Evolutionary conservation across 805 yeast genomes (phyloP).

Genomic region (Zygotorulaspora florentina): DNA sequence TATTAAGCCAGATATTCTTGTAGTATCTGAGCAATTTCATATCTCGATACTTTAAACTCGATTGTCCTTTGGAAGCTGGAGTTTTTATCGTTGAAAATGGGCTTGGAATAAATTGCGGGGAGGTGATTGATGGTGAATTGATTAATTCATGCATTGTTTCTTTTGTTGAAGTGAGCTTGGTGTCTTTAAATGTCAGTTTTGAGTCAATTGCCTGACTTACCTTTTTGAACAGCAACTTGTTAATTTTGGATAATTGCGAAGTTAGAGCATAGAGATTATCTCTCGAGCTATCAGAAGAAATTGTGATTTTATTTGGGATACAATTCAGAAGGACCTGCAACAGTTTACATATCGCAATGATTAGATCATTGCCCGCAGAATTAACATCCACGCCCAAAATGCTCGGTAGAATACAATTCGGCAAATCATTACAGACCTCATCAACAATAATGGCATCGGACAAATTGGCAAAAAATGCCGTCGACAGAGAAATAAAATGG

Average conservation of each 20-base stretch:
- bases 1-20: slow-evolving; percentile 39
- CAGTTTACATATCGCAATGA: slow-evolving; percentile 28
- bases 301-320: slow-evolving; percentile 7
- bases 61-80: slow-evolving; percentile 9
- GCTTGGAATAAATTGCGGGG: slow-evolving; percentile 31
- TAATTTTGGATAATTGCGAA: slow-evolving; percentile 21
- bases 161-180: slow-evolving; percentile 8
- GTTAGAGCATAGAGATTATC: slow-evolving; percentile 18
- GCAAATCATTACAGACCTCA: slow-evolving; percentile 26
- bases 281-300: slow-evolving; percentile 15
- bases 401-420: slow-evolving; percentile 25
- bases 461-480: slow-evolving; percentile 24
- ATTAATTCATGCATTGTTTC: slow-evolving; percentile 16
- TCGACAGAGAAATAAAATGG: slow-evolving; percentile 30
- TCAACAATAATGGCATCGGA: slow-evolving; percentile 30
- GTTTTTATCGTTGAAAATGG: slow-evolving; percentile 23
- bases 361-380: slow-evolving; percentile 16
- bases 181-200: slow-evolving; percentile 20
- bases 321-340: slow-evolving; percentile 21
- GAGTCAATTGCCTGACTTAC: slow-evolving; percentile 21
- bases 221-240: slow-evolving; percentile 26
- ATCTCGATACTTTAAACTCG: slow-evolving; percentile 24
- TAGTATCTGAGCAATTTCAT: slow-evolving; percentile 32
- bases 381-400: slow-evolving; percentile 16
- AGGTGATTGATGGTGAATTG: slow-evolving; percentile 29